Base-by-base conservation (phyloP, 768 basidiomycete genomes). In the Boletus vermiculosoides region DNA sequence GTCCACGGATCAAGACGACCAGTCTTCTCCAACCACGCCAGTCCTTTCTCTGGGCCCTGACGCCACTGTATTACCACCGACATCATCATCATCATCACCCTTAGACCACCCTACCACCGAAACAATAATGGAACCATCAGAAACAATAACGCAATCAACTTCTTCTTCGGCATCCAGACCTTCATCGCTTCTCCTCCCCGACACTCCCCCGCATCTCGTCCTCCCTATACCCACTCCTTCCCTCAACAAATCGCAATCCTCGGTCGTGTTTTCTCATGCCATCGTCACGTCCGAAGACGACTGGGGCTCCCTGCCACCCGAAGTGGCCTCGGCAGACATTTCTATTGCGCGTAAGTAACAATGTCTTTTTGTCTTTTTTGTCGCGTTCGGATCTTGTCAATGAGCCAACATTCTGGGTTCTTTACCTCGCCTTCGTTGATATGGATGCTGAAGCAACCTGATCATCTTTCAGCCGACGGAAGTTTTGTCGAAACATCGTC, bases 401-500 rank as follows among this genome's bases (percentile, higher is more conserved):
- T 30, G 25, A 39, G 4, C n/a, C 33, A 8, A n/a, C 10, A 4
- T 33, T 41, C 34, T 13, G 49, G 49, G 15, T n/a, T 45, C 58
- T 10, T 25, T 36, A 15, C 36, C 22, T 49, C 9, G 30, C 36
- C 28, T 34, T 45, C 12, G 25, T 18, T 49, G 9, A 37, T 50
- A 18, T 49, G 55, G 28, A 44, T 48, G n/a, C 57, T 58, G 33
- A 58, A 42, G 36, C 20, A 5, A 28, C 63, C 42, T 44, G 42
- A 1, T 41, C n/a, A 18, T 52, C 28, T 54, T 57, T 22, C 80
- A 82, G 90, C 81, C 63, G 88, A 93, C 66, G 84, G 83, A 55
- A 87, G 78, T 42, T 93, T 87, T 68, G 83, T 92, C 22, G 91
- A 94, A 66, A 92, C 89, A 2, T 82, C 90, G 6, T 90, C 86